These are phyloP conservation scores for Ceratocystiopsis sp. DNA, from an alignment of 2,329 filamentous ascomycete species.

Conservation along the genomic window DNA sequence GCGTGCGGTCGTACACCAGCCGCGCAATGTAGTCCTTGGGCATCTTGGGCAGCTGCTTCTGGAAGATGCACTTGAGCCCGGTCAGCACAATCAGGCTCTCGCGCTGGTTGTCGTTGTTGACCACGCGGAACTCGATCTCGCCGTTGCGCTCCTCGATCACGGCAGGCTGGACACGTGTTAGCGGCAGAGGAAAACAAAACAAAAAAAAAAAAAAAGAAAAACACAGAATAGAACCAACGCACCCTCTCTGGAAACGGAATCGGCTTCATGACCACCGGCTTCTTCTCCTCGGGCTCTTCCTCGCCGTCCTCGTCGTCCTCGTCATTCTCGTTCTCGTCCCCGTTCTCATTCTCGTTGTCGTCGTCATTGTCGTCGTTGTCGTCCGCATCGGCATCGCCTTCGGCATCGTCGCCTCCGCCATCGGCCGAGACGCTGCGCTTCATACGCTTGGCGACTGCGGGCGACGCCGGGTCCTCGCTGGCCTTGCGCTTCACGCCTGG, in stretches of 20 bases:
- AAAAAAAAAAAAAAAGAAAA: neutral
- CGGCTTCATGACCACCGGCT: constrained; percentile 36
- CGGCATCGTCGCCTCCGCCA: constrained; percentile 9
- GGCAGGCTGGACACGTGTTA: constrained; percentile 36
- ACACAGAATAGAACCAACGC: constrained; percentile 2
- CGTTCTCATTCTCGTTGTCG: neutral
- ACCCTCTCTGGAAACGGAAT: constrained; percentile 87
- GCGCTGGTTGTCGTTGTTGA: constrained; percentile 83
- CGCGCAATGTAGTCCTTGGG: constrained; percentile 97
- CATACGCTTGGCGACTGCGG: constrained; percentile 45
- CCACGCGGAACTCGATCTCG: constrained; percentile 91
- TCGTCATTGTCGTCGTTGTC: neutral
- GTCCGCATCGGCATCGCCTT: neutral
- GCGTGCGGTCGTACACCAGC: constrained; percentile 90
- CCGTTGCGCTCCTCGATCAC: constrained; percentile 86
- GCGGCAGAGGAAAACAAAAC: no score
- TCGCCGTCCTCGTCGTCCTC: constrained; percentile 5
- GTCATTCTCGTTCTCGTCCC: neutral
- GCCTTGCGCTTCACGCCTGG: constrained; percentile 56
- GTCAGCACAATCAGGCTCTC: constrained; percentile 90
- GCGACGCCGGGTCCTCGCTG: constrained; percentile 43
- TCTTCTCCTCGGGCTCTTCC: constrained; percentile 15
- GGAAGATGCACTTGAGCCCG: constrained; percentile 92
- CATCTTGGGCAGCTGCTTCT: constrained; percentile 98
- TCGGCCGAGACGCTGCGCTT: constrained; percentile 34